Conservation (phyloP, 257 asterid species). For the Solanum boliviense region DNA sequence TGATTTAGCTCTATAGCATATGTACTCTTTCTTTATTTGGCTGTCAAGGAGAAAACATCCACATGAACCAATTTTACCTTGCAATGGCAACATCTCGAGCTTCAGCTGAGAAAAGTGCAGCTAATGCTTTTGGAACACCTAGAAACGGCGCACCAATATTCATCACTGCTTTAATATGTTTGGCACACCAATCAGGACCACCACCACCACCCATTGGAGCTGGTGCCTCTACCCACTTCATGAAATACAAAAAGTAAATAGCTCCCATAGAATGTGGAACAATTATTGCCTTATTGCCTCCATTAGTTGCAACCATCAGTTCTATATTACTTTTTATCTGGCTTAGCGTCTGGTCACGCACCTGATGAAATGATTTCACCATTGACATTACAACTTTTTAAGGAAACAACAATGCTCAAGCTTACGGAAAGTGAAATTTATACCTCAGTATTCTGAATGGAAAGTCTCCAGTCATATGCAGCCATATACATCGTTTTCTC, state of each 20-base stretch:
- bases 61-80: conserved; percentile 19
- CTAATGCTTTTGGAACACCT: conserved; percentile 75
- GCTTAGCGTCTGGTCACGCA: conserved; percentile 69
- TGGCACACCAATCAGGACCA: conserved; percentile 86
- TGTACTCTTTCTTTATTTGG: background rate
- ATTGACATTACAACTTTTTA: background rate
- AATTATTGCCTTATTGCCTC: conserved; percentile 70
- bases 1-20: background rate
- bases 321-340: conserved; percentile 71
- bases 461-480: conserved; percentile 94
- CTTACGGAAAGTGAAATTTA: background rate
- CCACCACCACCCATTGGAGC: conserved; percentile 95
- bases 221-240: conserved; percentile 94
- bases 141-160: conserved; percentile 79
- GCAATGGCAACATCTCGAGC: conserved; percentile 72
- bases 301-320: conserved; percentile 64
- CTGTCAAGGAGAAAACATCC: background rate
- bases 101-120: conserved; percentile 79
- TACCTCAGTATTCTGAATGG: conserved; percentile 95
- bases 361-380: conserved; percentile 24
- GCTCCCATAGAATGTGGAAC: conserved; percentile 95
- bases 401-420: background rate
- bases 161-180: conserved; percentile 77
- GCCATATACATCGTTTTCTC: conserved; percentile 98
- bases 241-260: conserved; percentile 69